These are phyloP conservation scores for Kwoniella sp. DNA, from an alignment of 768 basidiomycete species.

Conservation along the genomic window DNA sequence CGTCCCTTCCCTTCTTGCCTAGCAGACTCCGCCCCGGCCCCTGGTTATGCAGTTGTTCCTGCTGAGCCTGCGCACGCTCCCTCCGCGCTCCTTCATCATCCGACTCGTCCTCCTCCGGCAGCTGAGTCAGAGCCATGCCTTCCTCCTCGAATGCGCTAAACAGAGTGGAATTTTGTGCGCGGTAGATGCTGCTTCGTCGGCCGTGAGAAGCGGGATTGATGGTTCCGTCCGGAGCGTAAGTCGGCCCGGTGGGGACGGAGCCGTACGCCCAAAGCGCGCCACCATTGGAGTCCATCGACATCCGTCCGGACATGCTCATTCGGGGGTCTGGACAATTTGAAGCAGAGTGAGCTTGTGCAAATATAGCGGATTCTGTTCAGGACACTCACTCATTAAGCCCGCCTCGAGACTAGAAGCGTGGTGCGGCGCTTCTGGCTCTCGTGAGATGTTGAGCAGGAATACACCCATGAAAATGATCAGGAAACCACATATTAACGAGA, in stretches of 20 bases:
- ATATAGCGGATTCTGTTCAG: too few relatives aligned
- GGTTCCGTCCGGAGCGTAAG: slow-evolving; percentile 48
- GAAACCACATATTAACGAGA: slow-evolving; percentile 86
- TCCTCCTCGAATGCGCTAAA: slow-evolving; percentile 70
- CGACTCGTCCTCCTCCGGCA: slow-evolving; percentile 67
- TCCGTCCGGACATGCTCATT: slow-evolving; percentile 71
- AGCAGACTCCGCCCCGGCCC: slow-evolving; percentile 24
- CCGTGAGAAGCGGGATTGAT: slow-evolving; percentile 57
- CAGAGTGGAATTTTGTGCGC: slow-evolving; percentile 62
- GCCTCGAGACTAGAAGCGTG: slow-evolving; percentile 41
- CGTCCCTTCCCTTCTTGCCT: slow-evolving; percentile 9
- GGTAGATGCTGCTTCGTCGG: slow-evolving; percentile 64
- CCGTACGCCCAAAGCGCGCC: slow-evolving; percentile 35
- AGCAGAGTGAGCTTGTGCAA: too few relatives aligned
- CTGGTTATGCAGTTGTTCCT: neutral
- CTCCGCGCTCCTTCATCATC: slow-evolving; percentile 49
- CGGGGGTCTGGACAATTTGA: slow-evolving; percentile 58
- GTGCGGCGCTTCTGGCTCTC: slow-evolving; percentile 47
- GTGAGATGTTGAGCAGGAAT: slow-evolving; percentile 46
- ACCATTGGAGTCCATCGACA: slow-evolving; percentile 61
- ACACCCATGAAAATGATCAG: slow-evolving; percentile 92
- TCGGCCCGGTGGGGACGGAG: slow-evolving; percentile 18
- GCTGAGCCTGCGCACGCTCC: neutral
- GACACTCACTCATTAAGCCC: slow-evolving; percentile 50
- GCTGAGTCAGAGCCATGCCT: slow-evolving; percentile 59